Evolutionary conservation across 2,329 filamentous ascomycete species (phyloP), one percentile per base, ranked within the genome.

Genomic region (Fusarium armeniacum): DNA sequence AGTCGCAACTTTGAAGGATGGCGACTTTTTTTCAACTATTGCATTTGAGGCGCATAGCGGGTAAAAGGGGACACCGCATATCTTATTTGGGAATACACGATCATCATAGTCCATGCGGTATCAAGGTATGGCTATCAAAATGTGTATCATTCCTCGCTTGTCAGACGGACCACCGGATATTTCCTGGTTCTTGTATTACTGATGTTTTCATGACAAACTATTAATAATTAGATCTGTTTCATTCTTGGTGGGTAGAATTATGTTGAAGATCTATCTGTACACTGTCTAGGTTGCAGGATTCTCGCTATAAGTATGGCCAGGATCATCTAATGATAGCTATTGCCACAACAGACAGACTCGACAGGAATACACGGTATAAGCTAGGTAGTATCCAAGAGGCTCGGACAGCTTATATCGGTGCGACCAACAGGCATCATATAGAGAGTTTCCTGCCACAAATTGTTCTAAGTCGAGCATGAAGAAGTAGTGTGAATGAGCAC

Each of bases 31-130:
- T 40, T 51, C 12, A 26, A 41, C 49, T 67, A 53, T 70, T 70
- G 70, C 71, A 76, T 77, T 75, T 71, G 60, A 67, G 76, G 76
- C 76, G 76, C 68, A 77, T 72, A 73, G 75, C 63, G 69, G 63
- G 60, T 58, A 74, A 61, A 66, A 45, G 36, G 64, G 69, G 67
- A 49, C 50, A 69, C 67, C 68, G 62, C 62, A 69, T 59, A 65
- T 61, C 60, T 44, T 66, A 53, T 54, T 40, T 35, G 38, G 41
- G 54, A 44, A 49, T 30, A 56, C 58, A 69, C 33, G 61, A 62
- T 38, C 51, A 65, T 63, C 24, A 36, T 41, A 61, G 56, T 52
- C 26, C 55, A 62, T 45, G 43, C 54, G 50, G 41, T 62, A 69
- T 61, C 20, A 36, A 56, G 61, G 50, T 55, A 64, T 61, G 62